Evolutionary conservation across 768 basidiomycete genomes (phyloP).

Genomic region (Tylopilus sp.): DNA sequence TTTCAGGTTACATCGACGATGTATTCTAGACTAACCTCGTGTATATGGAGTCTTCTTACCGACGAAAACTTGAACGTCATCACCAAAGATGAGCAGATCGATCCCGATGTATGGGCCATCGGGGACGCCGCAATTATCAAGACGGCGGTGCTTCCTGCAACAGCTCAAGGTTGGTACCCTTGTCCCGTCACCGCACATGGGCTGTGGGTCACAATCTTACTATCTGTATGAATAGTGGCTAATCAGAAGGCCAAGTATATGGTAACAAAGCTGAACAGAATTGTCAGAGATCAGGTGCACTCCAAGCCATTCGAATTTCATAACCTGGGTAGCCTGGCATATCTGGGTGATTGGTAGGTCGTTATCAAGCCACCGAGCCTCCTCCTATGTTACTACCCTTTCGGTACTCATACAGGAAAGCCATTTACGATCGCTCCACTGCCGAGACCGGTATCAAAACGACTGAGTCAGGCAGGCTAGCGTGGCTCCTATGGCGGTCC

Average conservation of each 20-base stretch:
- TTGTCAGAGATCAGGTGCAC: slow-evolving; percentile 47
- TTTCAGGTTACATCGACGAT: slow-evolving; percentile 27
- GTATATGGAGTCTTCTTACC: slow-evolving; percentile 39
- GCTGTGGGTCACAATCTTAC: slow-evolving; percentile 17
- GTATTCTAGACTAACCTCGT: slow-evolving; percentile 15
- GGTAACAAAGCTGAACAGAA: slow-evolving; percentile 60
- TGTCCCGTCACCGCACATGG: slow-evolving; percentile 13
- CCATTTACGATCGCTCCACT: slow-evolving; percentile 66
- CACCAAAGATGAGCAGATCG: slow-evolving; percentile 46
- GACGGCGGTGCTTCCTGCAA: slow-evolving; percentile 65
- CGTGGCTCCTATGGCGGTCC: slow-evolving; percentile 79
- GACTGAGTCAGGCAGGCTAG: slow-evolving; percentile 63
- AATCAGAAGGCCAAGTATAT: slow-evolving; percentile 73
- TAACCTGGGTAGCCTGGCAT: slow-evolving; percentile 74
- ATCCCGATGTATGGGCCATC: slow-evolving; percentile 75
- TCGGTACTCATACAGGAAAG: slow-evolving; percentile 49
- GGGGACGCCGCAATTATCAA: slow-evolving; percentile 72
- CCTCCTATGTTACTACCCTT: slow-evolving; percentile 2
- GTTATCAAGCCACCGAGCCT: not conserved
- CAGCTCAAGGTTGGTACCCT: slow-evolving; percentile 64
- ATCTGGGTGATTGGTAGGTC: slow-evolving; percentile 69
- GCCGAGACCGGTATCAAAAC: slow-evolving; percentile 46
- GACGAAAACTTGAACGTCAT: slow-evolving; percentile 62
- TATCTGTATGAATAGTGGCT: slow-evolving; percentile 48
- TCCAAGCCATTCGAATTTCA: slow-evolving; percentile 63